Base-by-base conservation (phyloP, 176 grass and related monocot genomes). In the Poa annua region DNA sequence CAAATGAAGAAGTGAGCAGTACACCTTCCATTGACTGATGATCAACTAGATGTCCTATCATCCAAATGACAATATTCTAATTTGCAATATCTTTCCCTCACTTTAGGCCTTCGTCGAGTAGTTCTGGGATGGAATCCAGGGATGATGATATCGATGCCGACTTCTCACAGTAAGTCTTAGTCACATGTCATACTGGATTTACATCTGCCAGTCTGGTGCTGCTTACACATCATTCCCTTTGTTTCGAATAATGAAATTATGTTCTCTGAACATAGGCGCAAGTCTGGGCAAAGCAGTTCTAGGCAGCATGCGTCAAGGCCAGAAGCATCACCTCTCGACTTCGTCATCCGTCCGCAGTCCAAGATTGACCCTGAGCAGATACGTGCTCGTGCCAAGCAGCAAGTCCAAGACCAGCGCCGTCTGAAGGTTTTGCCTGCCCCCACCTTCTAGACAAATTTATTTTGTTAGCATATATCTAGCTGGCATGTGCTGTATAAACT, bases 321-420 rank as follows among this genome's bases (percentile, higher is more conserved):
- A 64, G 96, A 99, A 93, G 91, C 96, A 19, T 93, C 88, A 5
- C 88, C 96, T n/a, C 79, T 99, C 75, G 96, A 99, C 89, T 99
- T 90, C 52, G 62, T 96, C 75, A 87, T 99, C 56, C 89, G 96
- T 19, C 96, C 96, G 59, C 96, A 93, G 61, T 99, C 93, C 20
- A 96, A 96, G 77, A 45, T 99, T 66, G 96, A 99, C 36, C 96
- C 93, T 1, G 93, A 95, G 62, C 75, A 83, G 74, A 91, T 99
- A 73, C 77, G 93, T 26, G 93, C 91, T 67, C 86, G 85, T 73
- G 96, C 93, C 63, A 99, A 96, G 72, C 96, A 99, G 84, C 84
- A 88, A 78, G 80, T 96, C 21, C 89, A 83, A 63, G 93, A 99
- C 53, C 91, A 87, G 59, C 91, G 91, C 26, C 77, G 93, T 44